Conservation (phyloP, 1,284 basidiomycete genomes). For the Chiua sp. region DNA sequence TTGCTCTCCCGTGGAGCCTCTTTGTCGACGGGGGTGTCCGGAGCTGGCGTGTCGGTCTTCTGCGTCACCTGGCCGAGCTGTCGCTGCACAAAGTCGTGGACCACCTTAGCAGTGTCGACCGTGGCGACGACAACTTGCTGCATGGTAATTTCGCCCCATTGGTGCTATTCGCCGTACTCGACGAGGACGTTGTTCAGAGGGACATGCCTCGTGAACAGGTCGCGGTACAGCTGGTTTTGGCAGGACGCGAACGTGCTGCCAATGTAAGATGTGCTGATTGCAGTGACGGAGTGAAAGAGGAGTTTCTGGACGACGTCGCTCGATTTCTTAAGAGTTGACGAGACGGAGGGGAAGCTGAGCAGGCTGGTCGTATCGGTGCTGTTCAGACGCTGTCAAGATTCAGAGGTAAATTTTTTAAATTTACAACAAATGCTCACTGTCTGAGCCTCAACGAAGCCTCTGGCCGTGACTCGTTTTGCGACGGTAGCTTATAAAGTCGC, state of each 20-base stretch:
- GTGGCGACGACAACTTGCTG: conserved; percentile 63
- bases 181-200: conserved; percentile 80
- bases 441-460: conserved; percentile 53
- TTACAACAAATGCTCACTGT: conserved; percentile 43
- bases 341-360: conserved; percentile 5
- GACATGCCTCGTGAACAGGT: conserved; percentile 42
- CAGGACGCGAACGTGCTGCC: conserved; percentile 79
- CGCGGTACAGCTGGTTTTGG: conserved; percentile 75
- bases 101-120: conserved; percentile 54
- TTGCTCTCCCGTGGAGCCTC: conserved; percentile 42
- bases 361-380: conserved; percentile 34
- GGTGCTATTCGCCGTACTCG: conserved; percentile 79
- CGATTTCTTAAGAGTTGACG: conserved; percentile 55
- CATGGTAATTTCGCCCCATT: conserved; percentile 76
- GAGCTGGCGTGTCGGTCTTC: conserved; percentile 43
- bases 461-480: conserved; percentile 54
- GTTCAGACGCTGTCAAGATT: conserved; percentile 54
- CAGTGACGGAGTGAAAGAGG: conserved; percentile 63
- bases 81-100: conserved; percentile 55
- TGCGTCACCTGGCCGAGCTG: conserved; percentile 44
- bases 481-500: conserved; percentile 27
- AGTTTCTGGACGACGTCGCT: conserved; percentile 57
- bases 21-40: conserved; percentile 33
- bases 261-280: conserved; percentile 79
- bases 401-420: background rate